Conservation (phyloP, 192 early-diverging fungal genomes). For the Podila horticola region DNA sequence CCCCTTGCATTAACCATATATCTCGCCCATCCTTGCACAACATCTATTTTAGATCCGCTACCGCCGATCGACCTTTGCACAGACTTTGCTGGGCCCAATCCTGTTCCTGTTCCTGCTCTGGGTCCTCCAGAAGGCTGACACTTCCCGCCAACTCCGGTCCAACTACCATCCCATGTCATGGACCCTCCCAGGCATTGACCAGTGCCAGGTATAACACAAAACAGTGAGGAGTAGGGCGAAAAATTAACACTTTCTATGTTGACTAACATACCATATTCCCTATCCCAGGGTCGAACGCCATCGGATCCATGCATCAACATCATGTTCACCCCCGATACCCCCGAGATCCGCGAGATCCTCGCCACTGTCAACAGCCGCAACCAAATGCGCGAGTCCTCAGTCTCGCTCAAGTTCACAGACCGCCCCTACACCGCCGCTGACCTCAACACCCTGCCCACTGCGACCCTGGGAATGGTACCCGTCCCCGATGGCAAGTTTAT, state of each 20-base stretch:
- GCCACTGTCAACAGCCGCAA: conserved; percentile 22
- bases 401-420: conserved; percentile 26
- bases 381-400: conserved; percentile 28
- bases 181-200: conserved; percentile 50
- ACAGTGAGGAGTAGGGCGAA: neutral
- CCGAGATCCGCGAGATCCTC: conserved; percentile 41
- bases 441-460: conserved; percentile 26
- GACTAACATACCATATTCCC: too few species aligned
- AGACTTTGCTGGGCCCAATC: conserved; percentile 70
- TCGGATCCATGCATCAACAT: conserved; percentile 66
- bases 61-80: conserved; percentile 59
- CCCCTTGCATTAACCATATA: conserved; percentile 2
- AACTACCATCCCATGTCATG: conserved; percentile 58
- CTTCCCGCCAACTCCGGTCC: conserved; percentile 25
- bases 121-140: conserved; percentile 63
- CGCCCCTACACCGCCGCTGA: conserved; percentile 27
- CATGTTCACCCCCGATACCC: conserved; percentile 64
- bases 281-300: conserved; percentile 43
- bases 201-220: conserved; percentile 46
- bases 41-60: conserved; percentile 57
- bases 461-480: conserved; percentile 61
- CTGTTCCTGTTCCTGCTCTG: conserved; percentile 74
- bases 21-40: neutral
- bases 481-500: conserved; percentile 68
- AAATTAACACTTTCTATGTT: neutral